phyloP scores from a whole-genome alignment of 495 filamentous ascomycete genomes.

The Lepidopterella palustris region DNA sequence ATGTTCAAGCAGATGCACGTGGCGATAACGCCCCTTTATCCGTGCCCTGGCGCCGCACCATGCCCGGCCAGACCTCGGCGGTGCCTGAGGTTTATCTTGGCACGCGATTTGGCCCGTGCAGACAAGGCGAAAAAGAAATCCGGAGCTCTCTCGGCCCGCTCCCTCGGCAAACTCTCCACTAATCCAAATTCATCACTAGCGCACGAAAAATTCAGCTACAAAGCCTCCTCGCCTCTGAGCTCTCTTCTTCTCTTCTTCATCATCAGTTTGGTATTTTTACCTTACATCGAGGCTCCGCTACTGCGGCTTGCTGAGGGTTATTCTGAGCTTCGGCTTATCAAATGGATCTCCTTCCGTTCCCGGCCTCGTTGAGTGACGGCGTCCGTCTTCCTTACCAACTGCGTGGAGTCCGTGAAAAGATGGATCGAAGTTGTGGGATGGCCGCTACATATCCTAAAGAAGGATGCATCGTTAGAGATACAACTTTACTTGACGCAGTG shows the following conservation, averaged over 20 bases:
- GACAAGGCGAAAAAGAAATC: no score
- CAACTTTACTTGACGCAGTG: background rate
- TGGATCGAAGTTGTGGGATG: slow-evolving; percentile 51
- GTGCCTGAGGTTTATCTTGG: no score
- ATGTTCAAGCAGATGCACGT: no score
- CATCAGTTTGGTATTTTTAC: slow-evolving; percentile 45
- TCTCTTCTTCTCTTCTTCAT: slow-evolving; percentile 37
- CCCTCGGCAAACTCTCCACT: background rate
- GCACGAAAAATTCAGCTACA: slow-evolving; percentile 1
- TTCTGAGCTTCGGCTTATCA: slow-evolving; percentile 33
- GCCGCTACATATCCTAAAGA: slow-evolving; percentile 44
- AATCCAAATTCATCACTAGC: background rate
- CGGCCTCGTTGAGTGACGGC: slow-evolving; percentile 44
- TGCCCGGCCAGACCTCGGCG: no score
- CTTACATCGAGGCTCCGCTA: slow-evolving; percentile 44
- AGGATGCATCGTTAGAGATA: background rate
- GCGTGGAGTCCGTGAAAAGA: slow-evolving; percentile 35
- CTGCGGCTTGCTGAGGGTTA: slow-evolving; percentile 51
- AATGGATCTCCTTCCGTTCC: slow-evolving; percentile 52
- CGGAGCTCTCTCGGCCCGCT: background rate
- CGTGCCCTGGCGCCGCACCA: no score
- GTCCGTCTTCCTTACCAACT: slow-evolving; percentile 41
- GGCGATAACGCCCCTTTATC: no score
- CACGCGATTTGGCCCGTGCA: no score
- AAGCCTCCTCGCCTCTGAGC: slow-evolving; percentile 1